Conservation (phyloP, 1,284 basidiomycete species). For the Tilletiopsis washingtonensis region DNA sequence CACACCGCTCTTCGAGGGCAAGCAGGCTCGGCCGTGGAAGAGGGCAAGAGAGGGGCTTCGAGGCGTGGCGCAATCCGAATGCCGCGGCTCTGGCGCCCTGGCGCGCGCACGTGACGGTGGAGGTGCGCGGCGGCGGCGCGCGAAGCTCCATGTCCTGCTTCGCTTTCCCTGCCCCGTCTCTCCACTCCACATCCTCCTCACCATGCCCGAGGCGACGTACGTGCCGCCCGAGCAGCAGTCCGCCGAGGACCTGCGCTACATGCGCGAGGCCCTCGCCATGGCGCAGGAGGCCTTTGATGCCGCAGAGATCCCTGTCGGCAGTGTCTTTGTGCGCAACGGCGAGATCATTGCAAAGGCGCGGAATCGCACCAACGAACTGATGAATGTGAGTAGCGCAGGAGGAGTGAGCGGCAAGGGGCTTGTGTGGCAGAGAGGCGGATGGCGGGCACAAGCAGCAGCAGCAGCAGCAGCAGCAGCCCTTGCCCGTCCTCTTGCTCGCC, state of each 20-base stretch:
- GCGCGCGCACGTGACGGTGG: no score
- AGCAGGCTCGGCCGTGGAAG: no score
- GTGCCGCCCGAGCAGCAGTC: slow-evolving; percentile 30
- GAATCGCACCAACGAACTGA: slow-evolving; percentile 80
- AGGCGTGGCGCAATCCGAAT: no score
- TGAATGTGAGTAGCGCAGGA: slow-evolving; percentile 52
- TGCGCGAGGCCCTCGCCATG: slow-evolving; percentile 43
- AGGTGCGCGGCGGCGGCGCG: no score
- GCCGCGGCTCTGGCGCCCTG: no score
- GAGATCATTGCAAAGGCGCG: slow-evolving; percentile 71
- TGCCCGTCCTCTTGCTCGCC: neutral
- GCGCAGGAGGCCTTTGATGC: slow-evolving; percentile 66
- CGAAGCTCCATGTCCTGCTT: no score
- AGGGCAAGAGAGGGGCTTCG: no score
- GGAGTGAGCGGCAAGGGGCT: neutral
- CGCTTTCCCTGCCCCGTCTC: no score
- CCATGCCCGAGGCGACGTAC: no score
- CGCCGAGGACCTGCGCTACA: slow-evolving; percentile 38
- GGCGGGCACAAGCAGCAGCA: neutral
- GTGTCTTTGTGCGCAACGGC: slow-evolving; percentile 78
- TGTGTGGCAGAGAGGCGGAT: neutral
- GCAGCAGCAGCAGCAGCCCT: no score
- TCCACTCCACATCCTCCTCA: no score
- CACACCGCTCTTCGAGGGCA: no score
- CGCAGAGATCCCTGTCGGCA: slow-evolving; percentile 91